phyloP scores from a whole-genome alignment of 2,329 filamentous ascomycete species.

The Colletotrichum chlorophyti region DNA sequence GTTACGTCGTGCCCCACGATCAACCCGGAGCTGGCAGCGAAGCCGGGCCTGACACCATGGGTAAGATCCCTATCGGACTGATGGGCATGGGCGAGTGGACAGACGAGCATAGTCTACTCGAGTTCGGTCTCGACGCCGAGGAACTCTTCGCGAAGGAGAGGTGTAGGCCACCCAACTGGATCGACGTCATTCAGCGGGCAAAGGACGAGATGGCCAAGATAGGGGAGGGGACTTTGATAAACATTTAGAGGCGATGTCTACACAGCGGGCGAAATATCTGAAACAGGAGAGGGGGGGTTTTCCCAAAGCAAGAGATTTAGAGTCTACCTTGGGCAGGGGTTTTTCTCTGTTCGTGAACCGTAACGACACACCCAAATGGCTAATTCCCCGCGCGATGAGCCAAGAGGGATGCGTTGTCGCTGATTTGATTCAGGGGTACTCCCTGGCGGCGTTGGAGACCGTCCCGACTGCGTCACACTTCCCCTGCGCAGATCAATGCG shows the following conservation, averaged over 20 bases:
- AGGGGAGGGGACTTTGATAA: conserved; percentile 25
- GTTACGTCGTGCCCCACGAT: conserved; percentile 48
- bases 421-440: neutral
- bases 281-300: neutral
- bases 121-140: conserved; percentile 56
- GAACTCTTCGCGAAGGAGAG: conserved; percentile 42
- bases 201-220: conserved; percentile 31
- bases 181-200: conserved; percentile 50
- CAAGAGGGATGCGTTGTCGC: neutral
- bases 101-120: conserved; percentile 53
- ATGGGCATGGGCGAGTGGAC: conserved; percentile 65
- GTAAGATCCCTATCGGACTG: conserved; percentile 57
- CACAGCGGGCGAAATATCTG: neutral
- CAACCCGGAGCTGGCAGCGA: conserved; percentile 37
- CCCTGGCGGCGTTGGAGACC: neutral
- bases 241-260: conserved; percentile 18
- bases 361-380: too few relatives aligned
- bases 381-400: neutral
- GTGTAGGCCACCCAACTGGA: conserved; percentile 47
- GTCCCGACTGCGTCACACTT: neutral
- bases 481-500: conserved; percentile 20
- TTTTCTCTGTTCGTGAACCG: too few relatives aligned
- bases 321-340: too few relatives aligned
- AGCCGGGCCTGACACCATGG: conserved; percentile 40
- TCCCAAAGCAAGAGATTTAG: too few relatives aligned